Evolutionary conservation across 495 filamentous ascomycete species (phyloP).

Genomic region (Penicillium daleae): DNA sequence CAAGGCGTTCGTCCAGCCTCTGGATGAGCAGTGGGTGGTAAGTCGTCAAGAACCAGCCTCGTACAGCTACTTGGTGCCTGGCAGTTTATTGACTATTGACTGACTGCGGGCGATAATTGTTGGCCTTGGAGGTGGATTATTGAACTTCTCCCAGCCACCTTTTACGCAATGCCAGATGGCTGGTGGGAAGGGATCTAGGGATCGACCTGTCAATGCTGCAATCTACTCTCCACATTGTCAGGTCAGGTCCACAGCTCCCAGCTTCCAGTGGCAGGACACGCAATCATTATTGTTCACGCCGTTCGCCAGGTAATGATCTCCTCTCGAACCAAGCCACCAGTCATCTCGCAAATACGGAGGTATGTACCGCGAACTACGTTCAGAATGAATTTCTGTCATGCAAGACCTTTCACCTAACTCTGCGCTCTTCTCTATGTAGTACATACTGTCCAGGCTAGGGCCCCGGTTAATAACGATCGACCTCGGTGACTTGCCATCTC

Average conservation of each 20-base stretch:
- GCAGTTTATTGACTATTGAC: not conserved
- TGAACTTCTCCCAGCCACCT: constrained; percentile 25
- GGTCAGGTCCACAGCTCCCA: not conserved
- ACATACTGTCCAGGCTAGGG: too few species aligned
- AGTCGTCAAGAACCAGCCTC: not conserved
- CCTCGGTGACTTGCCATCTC: constrained; percentile 4
- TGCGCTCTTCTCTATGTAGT: too few species aligned
- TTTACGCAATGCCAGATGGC: constrained; percentile 8
- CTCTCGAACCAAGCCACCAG: not conserved
- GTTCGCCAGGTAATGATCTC: not conserved
- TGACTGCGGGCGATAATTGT: not conserved
- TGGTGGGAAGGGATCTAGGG: constrained; percentile 1
- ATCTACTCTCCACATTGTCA: not conserved
- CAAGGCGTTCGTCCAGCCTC: not conserved
- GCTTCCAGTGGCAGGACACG: not conserved
- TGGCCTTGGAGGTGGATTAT: constrained; percentile 12
- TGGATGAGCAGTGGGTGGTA: not conserved
- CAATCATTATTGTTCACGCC: not conserved
- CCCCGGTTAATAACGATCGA: constrained; percentile 1
- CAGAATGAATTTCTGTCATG: not conserved
- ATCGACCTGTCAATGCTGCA: constrained; percentile 21
- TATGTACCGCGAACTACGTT: not conserved
- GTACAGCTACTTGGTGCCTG: not conserved
- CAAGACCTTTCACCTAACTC: not conserved
- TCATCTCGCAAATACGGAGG: constrained; percentile 1